Percentiles rank a stretch among this genome's conserved stretches.
Evolutionary conservation across 148 eudicot genomes (phyloP).

Genomic region (Rhododendron molle): DNA sequence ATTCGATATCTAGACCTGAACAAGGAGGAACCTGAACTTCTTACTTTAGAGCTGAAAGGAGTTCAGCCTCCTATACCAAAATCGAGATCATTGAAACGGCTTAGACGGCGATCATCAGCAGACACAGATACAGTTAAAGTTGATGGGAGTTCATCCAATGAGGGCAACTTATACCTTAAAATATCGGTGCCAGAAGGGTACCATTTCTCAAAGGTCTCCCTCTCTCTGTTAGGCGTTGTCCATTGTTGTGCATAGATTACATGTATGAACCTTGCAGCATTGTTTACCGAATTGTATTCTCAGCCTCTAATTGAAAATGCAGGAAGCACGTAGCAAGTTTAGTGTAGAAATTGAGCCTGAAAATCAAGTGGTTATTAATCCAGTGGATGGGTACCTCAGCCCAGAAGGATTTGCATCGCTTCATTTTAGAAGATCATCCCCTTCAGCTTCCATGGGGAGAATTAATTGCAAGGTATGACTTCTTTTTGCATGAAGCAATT

Average conservation of each 20-base stretch:
- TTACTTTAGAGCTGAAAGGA: constrained; percentile 81
- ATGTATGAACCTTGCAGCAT: neutral
- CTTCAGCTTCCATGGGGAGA: constrained; percentile 59
- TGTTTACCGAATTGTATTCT: neutral
- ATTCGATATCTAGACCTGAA: constrained; percentile 72
- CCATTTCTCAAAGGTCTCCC: constrained; percentile 91
- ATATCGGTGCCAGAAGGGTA: constrained; percentile 85
- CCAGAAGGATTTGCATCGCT: constrained; percentile 73
- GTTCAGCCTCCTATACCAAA: constrained; percentile 71
- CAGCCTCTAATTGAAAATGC: constrained; percentile 12
- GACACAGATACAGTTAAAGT: constrained; percentile 56
- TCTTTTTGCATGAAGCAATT: neutral
- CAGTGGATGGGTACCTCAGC: constrained; percentile 72
- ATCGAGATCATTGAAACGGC: constrained; percentile 67
- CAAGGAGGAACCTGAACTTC: constrained; percentile 45
- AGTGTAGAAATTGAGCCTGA: constrained; percentile 70
- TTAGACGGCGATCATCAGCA: constrained; percentile 60
- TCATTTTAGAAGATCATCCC: constrained; percentile 60
- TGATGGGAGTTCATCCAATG: constrained; percentile 60
- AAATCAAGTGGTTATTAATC: constrained; percentile 57
- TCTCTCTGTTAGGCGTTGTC: constrained; percentile 7
- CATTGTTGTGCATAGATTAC: neutral
- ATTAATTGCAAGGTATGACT: constrained; percentile 78
- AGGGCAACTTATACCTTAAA: constrained; percentile 56
- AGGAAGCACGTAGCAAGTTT: constrained; percentile 96